Conservation (phyloP, 208 protist genomes). For the Acanthamoeba sp. region DNA sequence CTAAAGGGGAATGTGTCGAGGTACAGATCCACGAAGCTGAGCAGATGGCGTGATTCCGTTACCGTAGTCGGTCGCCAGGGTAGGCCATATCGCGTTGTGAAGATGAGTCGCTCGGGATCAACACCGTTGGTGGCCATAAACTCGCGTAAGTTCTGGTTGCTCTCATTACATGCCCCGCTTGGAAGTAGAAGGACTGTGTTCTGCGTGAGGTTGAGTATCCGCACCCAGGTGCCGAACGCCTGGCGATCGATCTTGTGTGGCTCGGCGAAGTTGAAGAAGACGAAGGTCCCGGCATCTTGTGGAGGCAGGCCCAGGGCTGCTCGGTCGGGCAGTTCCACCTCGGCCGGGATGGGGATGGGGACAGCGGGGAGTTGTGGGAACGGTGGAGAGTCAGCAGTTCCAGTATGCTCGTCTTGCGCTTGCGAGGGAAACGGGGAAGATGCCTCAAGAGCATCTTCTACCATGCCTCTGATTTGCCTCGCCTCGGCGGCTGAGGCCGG, state of each 20-base stretch:
- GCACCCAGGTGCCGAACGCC: not conserved
- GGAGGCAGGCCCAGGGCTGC: not conserved
- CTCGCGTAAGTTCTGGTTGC: not conserved
- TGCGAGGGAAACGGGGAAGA: not conserved
- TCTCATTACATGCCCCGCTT: not conserved
- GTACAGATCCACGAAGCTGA: not conserved
- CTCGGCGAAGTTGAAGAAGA: conserved; percentile 1
- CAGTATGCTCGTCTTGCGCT: not conserved
- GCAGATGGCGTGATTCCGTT: not conserved
- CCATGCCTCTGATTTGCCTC: not conserved
- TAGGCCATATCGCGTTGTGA: not conserved
- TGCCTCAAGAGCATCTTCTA: not conserved
- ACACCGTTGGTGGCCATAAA: not conserved
- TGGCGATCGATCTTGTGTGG: not conserved
- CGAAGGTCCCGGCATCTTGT: not conserved
- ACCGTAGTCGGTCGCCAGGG: not conserved
- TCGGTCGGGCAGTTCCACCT: not conserved
- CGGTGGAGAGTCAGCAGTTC: no score
- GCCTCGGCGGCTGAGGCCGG: not conserved
- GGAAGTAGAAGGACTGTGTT: not conserved
- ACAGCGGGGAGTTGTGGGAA: not conserved
- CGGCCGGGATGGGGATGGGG: not conserved
- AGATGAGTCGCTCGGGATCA: not conserved
- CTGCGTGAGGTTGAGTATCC: not conserved
- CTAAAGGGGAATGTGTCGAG: not conserved